Percentiles rank a stretch among this genome's conserved stretches.
Evolutionary conservation across 176 grass and related monocot species (phyloP).

Genomic region (Elymus sibiricus): DNA sequence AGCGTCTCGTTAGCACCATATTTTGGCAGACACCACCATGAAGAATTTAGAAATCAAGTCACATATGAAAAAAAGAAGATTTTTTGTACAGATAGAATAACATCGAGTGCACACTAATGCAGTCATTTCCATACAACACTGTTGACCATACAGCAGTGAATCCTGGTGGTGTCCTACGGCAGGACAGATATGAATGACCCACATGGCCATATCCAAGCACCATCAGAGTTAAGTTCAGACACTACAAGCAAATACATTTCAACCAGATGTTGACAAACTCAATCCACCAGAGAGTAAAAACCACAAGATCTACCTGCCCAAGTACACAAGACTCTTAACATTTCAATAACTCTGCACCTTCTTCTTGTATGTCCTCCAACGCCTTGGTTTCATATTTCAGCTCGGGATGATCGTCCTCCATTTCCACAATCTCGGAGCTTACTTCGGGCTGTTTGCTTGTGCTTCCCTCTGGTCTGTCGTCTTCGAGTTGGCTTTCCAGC

Average conservation of each 20-base stretch:
- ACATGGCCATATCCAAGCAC: background rate
- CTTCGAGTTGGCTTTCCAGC: constrained; percentile 41
- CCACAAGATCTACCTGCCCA: background rate
- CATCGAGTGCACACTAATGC: constrained; percentile 8
- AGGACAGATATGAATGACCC: background rate
- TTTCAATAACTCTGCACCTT: constrained; percentile 11
- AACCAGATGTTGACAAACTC: constrained; percentile 50
- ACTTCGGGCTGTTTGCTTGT: background rate
- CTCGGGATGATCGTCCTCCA: constrained; percentile 21
- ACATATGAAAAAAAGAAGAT: background rate
- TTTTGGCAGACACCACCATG: background rate
- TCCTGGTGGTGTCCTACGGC: background rate
- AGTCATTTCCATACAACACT: constrained; percentile 5
- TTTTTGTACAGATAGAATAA: background rate
- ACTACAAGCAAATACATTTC: constrained; percentile 29
- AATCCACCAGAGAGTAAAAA: constrained; percentile 3
- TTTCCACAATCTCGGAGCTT: background rate
- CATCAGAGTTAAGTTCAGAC: constrained; percentile 15
- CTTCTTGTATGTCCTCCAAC: constrained; percentile 3
- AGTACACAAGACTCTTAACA: background rate
- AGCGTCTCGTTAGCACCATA: background rate
- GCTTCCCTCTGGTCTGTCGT: constrained; percentile 10
- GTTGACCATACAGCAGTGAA: background rate
- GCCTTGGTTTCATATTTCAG: background rate
- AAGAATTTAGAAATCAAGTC: background rate